Evolutionary conservation across 2,329 filamentous ascomycete species (phyloP), one percentile per base, ranked within the genome.

Genomic region (Parafenestella ontariensis): DNA sequence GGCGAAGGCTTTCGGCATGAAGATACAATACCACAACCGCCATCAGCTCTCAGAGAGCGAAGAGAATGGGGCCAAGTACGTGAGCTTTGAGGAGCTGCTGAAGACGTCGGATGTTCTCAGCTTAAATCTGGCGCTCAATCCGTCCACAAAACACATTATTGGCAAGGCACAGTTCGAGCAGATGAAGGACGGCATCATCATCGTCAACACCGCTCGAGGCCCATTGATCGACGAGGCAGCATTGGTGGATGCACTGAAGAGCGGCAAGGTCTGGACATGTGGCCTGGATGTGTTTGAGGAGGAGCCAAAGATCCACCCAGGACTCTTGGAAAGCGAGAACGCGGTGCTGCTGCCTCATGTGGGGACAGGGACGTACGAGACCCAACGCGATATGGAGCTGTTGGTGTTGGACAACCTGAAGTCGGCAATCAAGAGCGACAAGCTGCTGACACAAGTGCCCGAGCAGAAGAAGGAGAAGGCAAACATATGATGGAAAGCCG

Each of bases 271-370:
- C 8, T 81, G 78, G 54, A 80, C 81, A 2, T 82, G 78, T 0
- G 85, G 84, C 0, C 65, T 87, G 28, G 84, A 87, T 56, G 84
- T 87, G 9, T 87, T 81, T 49, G 83, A 87, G 65, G 77, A 81
- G 45, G 84, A 87, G 70, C 82, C 81, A 26, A 81, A 78, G 61
- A 79, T 82, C 42, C 79, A 87, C 57, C 75, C 77, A 0, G 84
- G 82, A 0, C 68, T 83, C 45, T 55, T 84, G 46, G 76, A 78
- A 31, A 74, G 81, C 45, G 76, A 79, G 63, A 82, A 82, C 46
- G 79, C 77, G 3, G 83, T 87, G 61, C 62, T 87, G 59, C 68
- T 87, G 58, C 85, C 85, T 34, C 85, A 87, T 62, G 82, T 87
- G 59, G 85, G 85, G 18, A 87, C 85, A 1, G 80, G 76, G 55